These are phyloP conservation scores for Teunomyces gatunensis DNA, from an alignment of 805 yeast genomes.

Conservation along the genomic window DNA sequence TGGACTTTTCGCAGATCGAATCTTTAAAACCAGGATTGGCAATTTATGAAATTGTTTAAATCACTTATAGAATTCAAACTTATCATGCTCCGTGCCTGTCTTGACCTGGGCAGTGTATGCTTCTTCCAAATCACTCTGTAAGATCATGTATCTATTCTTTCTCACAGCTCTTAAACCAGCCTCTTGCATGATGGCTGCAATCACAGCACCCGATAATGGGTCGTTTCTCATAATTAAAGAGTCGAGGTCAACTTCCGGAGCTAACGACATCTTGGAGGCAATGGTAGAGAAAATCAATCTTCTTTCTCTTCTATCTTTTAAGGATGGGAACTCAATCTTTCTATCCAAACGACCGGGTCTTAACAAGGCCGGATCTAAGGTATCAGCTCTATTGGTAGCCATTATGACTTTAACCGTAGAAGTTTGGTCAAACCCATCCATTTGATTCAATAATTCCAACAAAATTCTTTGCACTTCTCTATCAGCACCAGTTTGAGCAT, in stretches of 20 bases:
- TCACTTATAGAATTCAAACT: conserved; percentile 93
- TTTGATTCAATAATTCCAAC: conserved; percentile 92
- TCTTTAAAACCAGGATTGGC: conserved; percentile 65
- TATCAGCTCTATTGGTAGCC: conserved; percentile 99
- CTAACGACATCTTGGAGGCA: conserved; percentile 95
- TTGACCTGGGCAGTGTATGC: conserved; percentile 97
- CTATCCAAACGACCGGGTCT: conserved; percentile 98
- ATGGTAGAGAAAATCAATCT: conserved; percentile 93
- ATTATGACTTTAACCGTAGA: conserved; percentile 95
- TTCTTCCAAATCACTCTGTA: conserved; percentile 95
- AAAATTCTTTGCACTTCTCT: conserved; percentile 98
- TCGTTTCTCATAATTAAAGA: conserved; percentile 93
- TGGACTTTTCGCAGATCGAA: conserved; percentile 48
- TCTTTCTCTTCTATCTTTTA: conserved; percentile 97
- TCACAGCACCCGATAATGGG: conserved; percentile 94
- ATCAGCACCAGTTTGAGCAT: conserved; percentile 99
- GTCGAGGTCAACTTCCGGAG: conserved; percentile 97
- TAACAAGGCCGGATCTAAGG: conserved; percentile 94
- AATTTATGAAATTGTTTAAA: conserved; percentile 40
- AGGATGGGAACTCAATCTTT: conserved; percentile 93
- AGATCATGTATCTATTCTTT: conserved; percentile 93
- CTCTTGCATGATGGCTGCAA: conserved; percentile 99
- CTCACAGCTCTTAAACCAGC: conserved; percentile 99
- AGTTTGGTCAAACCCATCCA: conserved; percentile 98
- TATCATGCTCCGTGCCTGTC: conserved; percentile 91